Base-by-base conservation (phyloP, 1,139 yeast species). In the Saccharomyces hybrid region DNA sequence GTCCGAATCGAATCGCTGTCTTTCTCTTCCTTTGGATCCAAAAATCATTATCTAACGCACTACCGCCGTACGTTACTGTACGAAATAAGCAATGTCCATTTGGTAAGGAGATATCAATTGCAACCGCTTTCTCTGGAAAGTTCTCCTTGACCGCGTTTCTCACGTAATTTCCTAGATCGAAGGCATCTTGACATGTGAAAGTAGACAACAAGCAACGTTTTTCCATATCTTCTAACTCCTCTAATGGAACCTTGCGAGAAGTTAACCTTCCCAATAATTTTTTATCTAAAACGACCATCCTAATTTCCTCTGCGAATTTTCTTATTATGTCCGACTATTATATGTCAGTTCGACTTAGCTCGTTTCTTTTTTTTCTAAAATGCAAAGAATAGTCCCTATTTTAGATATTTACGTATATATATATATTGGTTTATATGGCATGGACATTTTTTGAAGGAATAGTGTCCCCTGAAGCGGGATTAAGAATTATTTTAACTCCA, bases 21-120 rank as follows among this genome's bases (percentile, higher is more conserved):
- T 72, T 76, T 57, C 73, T 72, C 70, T 83, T 83, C 58, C 87
- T 75, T 32, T 72, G 70, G 31, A 82, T 78, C 87, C 87, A 83
- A 48, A 71, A 67, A 60, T 82, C 85, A 64, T 83, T 82, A 65
- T 83, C 87, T 9, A 71, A 65, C 9, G 74, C 69, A 11, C 81
- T 73, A 0, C 34, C 31, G 2, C 76, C 78, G 3, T 75, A 70
- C 5, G 71, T 71, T 23, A 77, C 73, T 26, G 81, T 69, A 58
- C 80, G 83, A 72, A 82, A 83, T 53, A 79, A 67, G 5, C 75
- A 72, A 54, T 81, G 84, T 3, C 84, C 84, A 46, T 72, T 71
- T 25, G 77, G 63, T 41, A 76, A 68, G 23, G 82, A 68, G 57
- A 83, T 76, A 58, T 81, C 79, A 57, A 83, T 78, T 13, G 80